phyloP scores from a whole-genome alignment of 306 rosid genomes.

The Adenanthera pavonina region DNA sequence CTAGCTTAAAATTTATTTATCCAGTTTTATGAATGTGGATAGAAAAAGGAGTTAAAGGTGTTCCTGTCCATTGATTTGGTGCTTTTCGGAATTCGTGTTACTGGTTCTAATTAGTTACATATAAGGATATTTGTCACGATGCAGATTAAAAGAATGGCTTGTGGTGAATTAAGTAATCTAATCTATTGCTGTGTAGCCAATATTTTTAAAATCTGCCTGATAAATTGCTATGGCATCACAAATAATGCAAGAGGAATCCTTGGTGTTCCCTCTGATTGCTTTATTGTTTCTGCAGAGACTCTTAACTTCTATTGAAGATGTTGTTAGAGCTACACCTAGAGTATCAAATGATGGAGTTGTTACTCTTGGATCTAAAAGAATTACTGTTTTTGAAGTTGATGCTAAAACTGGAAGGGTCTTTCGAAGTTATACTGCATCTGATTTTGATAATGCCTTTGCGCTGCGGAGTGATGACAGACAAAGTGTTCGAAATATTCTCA shows the following conservation, averaged over 20 bases:
- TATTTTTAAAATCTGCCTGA: not conserved
- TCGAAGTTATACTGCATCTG: slow-evolving; percentile 39
- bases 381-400: slow-evolving; percentile 65
- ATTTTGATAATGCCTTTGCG: slow-evolving; percentile 33
- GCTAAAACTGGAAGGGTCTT: slow-evolving; percentile 56
- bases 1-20: not conserved
- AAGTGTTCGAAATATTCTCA: not conserved
- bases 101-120: not conserved
- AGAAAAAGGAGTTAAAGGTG: not conserved
- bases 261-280: not conserved
- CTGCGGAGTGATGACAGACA: slow-evolving; percentile 28
- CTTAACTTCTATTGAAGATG: slow-evolving; percentile 43
- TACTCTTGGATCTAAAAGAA: slow-evolving; percentile 60
- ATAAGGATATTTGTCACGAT: not conserved
- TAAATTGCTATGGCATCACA: not conserved
- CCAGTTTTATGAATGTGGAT: not conserved
- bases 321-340: slow-evolving; percentile 55
- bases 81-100: not conserved
- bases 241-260: not conserved
- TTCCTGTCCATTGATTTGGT: not conserved
- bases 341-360: slow-evolving; percentile 61
- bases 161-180: not conserved
- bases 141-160: not conserved
- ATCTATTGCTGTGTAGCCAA: not conserved
- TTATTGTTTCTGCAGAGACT: slow-evolving; percentile 55